Conservation (phyloP, 805 yeast genomes). For the Candida pini region DNA sequence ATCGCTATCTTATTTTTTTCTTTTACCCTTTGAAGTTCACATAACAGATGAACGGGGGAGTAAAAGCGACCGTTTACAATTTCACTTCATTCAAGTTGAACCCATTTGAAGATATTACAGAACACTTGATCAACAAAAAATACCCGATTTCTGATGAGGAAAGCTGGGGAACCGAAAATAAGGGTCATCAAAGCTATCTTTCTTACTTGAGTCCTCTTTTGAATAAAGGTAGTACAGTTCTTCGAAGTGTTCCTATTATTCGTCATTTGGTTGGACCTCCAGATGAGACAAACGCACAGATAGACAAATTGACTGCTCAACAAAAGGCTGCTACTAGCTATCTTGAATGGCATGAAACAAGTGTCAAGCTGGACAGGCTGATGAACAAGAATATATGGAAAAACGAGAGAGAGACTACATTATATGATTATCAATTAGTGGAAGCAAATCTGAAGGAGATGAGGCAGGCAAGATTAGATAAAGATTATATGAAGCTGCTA, state of each 20-base stretch:
- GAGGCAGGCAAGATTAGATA: constrained; percentile 47
- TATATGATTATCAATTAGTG: constrained; percentile 70
- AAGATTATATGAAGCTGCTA: constrained; percentile 57
- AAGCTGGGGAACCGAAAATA: constrained; percentile 2
- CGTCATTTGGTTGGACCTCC: constrained; percentile 35
- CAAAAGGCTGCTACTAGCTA: constrained; percentile 44
- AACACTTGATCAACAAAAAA: constrained; percentile 12
- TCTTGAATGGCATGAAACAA: constrained; percentile 61
- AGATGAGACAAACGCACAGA: constrained; percentile 31
- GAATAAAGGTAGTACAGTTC: constrained; percentile 24
- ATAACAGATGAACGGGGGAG: constrained; percentile 10
- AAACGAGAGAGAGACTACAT: constrained; percentile 45
- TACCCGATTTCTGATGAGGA: constrained; percentile 2
- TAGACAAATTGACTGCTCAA: constrained; percentile 34
- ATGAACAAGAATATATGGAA: constrained; percentile 74
- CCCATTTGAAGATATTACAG: constrained; percentile 25
- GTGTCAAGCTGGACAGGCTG: constrained; percentile 58
- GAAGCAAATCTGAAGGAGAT: constrained; percentile 47
- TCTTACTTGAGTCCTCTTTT: background rate
- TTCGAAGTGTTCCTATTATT: constrained; percentile 28
- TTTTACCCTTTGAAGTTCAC: background rate
- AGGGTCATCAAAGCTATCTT: background rate
- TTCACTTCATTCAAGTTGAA: constrained; percentile 12
- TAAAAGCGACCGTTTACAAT: constrained; percentile 20
- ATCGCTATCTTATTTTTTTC: too few relatives aligned